phyloP scores from a whole-genome alignment of 2,329 filamentous ascomycete species.

The Kalaharituber pfeilii region DNA sequence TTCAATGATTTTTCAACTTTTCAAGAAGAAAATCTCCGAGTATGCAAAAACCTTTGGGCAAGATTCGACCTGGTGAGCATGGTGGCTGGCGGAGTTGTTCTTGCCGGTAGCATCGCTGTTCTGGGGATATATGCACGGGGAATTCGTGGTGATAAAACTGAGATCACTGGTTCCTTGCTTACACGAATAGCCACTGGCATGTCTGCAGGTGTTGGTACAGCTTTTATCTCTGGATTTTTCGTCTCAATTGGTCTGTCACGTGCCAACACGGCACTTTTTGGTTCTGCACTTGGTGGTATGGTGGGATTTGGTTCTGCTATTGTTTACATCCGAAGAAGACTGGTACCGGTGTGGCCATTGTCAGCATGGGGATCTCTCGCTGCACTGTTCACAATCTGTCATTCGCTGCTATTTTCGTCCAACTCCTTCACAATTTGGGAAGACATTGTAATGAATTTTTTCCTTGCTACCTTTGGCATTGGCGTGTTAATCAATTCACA shows the following conservation, averaged over 20 bases:
- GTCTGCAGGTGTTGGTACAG: constrained; percentile 27
- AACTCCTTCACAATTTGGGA: constrained; percentile 99
- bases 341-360: constrained; percentile 44
- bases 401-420: constrained; percentile 85
- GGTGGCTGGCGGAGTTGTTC: constrained; percentile 56
- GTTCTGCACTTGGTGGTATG: constrained; percentile 32
- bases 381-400: constrained; percentile 60
- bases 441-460: constrained; percentile 82
- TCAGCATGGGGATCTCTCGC: constrained; percentile 73
- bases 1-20: constrained; percentile 51
- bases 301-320: constrained; percentile 29
- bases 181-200: constrained; percentile 35
- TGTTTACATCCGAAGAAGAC: constrained; percentile 26
- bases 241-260: constrained; percentile 20
- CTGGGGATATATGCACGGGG: constrained; percentile 56
- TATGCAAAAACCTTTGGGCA: constrained; percentile 79
- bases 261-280: constrained; percentile 27
- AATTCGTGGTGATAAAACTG: constrained; percentile 36
- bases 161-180: constrained; percentile 38
- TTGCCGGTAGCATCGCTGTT: constrained; percentile 48
- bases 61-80: constrained; percentile 79
- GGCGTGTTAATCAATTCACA: constrained; percentile 58
- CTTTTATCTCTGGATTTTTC: constrained; percentile 12
- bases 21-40: constrained; percentile 56
- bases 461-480: constrained; percentile 72